Base-by-base conservation (phyloP, 306 rosid species). In the Prunus mume region DNA sequence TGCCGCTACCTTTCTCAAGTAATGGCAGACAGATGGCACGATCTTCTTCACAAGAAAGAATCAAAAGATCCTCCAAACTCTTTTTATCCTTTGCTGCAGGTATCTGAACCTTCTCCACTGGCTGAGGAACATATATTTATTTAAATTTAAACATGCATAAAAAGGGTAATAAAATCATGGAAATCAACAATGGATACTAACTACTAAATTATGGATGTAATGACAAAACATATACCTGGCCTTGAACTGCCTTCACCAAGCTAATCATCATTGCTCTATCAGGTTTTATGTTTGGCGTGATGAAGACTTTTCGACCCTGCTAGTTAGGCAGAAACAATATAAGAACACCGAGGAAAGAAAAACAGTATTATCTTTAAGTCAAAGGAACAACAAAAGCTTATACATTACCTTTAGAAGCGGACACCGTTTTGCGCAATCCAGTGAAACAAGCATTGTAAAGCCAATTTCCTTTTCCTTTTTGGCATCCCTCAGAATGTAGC, bases 381-480 rank as follows among this genome's bases (percentile, higher is more conserved):
- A 49, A 61, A 25, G n/a, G 10, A 77, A 60, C 24, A 77, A 60
- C 24, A 65, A 14, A 60, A 25, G 38, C 72, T 70, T 46, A 69
- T 5, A 28, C 19, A 58, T 56, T 57, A 91, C 99, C 93, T 81
- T 75, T 71, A 92, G 76, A 85, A 95, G 96, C 0, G 97, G 97
- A 79, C 81, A 89, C 69, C 55, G 83, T 38, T 71, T 75, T 69
- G 99, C 99, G 8, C 78, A 87, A 24, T 93, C 89, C 81, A 95
- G 80, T 49, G 99, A 92, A 68, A 84, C 90, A 10, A 90, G 89
- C 97, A 95, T 82, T 79, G 88, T 86, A 85, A 95, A 95, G 67
- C 97, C 97, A 46, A 89, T 68, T 83, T 95, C 93, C 92, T 87
- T 88, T 85, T 95, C 99, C 91, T 92, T 95, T 80, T 90, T 90